Evolutionary conservation across 768 basidiomycete genomes (phyloP), one percentile per base, ranked within the genome.

Genomic region (Peribolospora baueri): DNA sequence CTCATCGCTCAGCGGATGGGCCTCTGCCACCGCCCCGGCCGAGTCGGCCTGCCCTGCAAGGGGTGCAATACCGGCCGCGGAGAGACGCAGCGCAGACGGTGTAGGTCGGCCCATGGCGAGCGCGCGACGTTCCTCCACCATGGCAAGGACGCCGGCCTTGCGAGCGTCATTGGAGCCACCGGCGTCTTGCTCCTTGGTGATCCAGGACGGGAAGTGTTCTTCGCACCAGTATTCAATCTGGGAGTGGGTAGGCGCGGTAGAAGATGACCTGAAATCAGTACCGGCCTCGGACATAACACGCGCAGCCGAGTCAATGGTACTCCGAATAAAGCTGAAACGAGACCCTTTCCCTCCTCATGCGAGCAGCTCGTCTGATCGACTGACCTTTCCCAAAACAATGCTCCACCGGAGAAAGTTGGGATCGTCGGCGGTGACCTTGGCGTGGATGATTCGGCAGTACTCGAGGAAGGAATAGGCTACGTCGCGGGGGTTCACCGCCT

Each of bases 201-300:
- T 76, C 71, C 91, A 93, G 3, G 87, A 84, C 3, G 91, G 91
- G 70, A 84, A 98, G 67, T 90, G 74, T 61, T 80, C 82, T 68
- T 95, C 91, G 56, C 72, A 78, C 91, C 91, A 97, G 68, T 80
- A 77, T 62, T 95, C 90, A 66, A 97, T 84, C 85, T 72, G 60
- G 48, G 52, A n/a, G 3, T 45, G 41, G 25, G 7, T 25, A n/a
- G 13, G 43, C 38, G 7, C 2, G 11, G 9, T 7, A 8, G 14
- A 45, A 38, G 37, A 7, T 5, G 8, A n/a, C 45, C 45, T 8
- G n/a, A n/a, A 2, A 46, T 8, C 9, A 46, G 45, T 8, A 2
- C 45, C 45, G 45, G 9, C 8, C 9, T 8, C 8, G 9, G 45
- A n/a, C 45, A 46, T 8, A 2, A 8, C 45, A 46, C 39, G 49